These are phyloP conservation scores for Pseudocercospora eumusae DNA, from an alignment of 2,329 filamentous ascomycete species.

Conservation along the genomic window DNA sequence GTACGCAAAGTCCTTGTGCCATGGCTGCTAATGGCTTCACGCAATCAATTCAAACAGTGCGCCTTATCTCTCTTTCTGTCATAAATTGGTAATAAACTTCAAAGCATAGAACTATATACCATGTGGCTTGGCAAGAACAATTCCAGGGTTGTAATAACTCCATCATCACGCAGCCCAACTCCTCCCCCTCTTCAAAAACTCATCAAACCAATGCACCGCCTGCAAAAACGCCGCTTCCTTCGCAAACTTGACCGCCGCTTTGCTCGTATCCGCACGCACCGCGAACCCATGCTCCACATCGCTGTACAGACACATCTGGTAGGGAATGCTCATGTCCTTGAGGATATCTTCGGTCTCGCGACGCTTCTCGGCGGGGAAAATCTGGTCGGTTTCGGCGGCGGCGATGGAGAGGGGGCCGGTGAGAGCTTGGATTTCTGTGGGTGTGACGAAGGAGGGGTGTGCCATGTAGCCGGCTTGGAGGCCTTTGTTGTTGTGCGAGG, in stretches of 20 bases:
- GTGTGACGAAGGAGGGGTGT: conserved; percentile 73
- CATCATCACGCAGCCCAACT: conserved; percentile 26
- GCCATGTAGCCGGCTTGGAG: conserved; percentile 72
- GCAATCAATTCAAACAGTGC: neutral
- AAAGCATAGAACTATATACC: too few relatives aligned
- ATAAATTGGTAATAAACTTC: too few relatives aligned
- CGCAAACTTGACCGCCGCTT: conserved; percentile 63
- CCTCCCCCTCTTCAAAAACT: conserved; percentile 52
- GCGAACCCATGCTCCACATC: conserved; percentile 74
- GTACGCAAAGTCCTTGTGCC: neutral
- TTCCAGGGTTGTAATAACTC: too few relatives aligned
- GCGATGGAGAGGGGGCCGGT: conserved; percentile 61
- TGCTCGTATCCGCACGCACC: conserved; percentile 64
- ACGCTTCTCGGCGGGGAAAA: conserved; percentile 60
- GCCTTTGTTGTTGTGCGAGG: conserved; percentile 51
- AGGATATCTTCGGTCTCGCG: conserved; percentile 62
- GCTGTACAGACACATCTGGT: conserved; percentile 76
- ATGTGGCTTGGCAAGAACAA: too few relatives aligned
- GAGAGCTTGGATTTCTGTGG: conserved; percentile 61
- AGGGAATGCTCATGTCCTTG: conserved; percentile 56
- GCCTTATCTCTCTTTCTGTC: neutral
- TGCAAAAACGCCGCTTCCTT: conserved; percentile 82
- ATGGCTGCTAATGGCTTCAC: neutral
- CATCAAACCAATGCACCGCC: conserved; percentile 75
- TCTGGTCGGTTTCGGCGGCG: conserved; percentile 62